phyloP scores from a whole-genome alignment of 805 yeast genomes.

The Metschnikowia shivogae region DNA sequence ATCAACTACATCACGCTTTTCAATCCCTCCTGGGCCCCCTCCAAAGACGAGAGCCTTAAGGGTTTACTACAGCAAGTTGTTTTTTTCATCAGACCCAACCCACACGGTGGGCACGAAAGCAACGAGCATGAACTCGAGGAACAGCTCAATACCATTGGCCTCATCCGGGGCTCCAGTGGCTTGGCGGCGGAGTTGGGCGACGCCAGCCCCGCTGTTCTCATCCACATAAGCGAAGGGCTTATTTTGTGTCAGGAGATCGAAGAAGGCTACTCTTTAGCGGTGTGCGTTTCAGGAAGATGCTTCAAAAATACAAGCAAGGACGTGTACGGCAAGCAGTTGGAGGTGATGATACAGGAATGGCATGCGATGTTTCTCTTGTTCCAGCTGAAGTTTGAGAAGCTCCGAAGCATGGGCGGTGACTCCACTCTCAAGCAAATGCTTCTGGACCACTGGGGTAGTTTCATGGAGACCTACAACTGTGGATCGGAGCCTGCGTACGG shows the following conservation, averaged over 20 bases:
- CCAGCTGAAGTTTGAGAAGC: constrained; percentile 22
- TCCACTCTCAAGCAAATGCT: constrained; percentile 18
- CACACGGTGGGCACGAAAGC: constrained; percentile 1
- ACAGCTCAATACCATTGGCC: constrained; percentile 31
- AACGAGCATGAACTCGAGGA: constrained; percentile 12
- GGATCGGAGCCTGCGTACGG: constrained; percentile 18
- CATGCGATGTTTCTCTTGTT: constrained; percentile 26
- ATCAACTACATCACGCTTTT: constrained; percentile 26
- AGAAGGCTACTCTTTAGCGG: constrained; percentile 23
- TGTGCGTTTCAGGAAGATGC: constrained; percentile 20
- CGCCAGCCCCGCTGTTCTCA: constrained; percentile 16
- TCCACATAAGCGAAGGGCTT: constrained; percentile 25
- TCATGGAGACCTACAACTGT: constrained; percentile 23
- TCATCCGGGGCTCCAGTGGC: constrained; percentile 34
- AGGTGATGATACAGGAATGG: constrained; percentile 18
- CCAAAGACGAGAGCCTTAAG: constrained; percentile 26
- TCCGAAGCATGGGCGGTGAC: constrained; percentile 17
- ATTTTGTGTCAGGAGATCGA: constrained; percentile 26
- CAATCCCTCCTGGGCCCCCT: constrained; percentile 27
- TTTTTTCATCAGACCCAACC: constrained; percentile 22
- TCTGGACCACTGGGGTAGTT: constrained; percentile 27
- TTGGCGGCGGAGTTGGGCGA: constrained; percentile 25
- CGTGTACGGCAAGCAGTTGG: constrained; percentile 25
- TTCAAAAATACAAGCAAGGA: constrained; percentile 15
- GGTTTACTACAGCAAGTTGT: constrained; percentile 31